phyloP scores from a whole-genome alignment of 2,329 filamentous ascomycete species.

The Microsporum canis region DNA sequence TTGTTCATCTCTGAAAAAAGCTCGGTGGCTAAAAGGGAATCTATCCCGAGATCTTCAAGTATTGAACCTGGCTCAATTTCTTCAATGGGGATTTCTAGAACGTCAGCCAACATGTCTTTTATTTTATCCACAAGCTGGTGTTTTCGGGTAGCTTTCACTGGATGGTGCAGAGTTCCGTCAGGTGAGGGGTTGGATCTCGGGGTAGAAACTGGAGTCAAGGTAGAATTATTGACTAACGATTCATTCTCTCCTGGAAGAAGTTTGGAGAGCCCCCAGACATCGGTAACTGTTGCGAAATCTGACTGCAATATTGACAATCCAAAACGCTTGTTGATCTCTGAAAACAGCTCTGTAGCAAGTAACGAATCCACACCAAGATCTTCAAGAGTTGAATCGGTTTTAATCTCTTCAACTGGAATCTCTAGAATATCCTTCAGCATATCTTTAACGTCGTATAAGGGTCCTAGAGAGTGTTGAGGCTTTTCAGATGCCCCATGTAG shows the following conservation, averaged over 20 bases:
- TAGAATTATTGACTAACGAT: neutral
- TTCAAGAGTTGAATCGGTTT: neutral
- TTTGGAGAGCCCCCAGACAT: neutral
- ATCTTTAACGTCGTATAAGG: neutral
- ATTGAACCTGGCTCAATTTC: neutral
- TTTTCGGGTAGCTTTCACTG: neutral
- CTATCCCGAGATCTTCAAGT: neutral
- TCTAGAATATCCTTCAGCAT: neutral
- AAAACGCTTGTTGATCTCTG: neutral
- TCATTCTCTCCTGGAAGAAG: neutral
- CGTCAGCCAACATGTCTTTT: neutral
- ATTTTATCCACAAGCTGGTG: neutral
- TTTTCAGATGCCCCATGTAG: neutral
- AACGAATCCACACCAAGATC: neutral
- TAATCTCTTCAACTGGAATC: neutral
- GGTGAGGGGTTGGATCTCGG: neutral
- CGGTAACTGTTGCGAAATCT: neutral
- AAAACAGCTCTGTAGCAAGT: neutral
- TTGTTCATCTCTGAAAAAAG: constrained; percentile 1
- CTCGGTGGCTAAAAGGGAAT: neutral
- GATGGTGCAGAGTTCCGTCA: neutral
- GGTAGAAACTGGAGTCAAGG: neutral
- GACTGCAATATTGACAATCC: neutral
- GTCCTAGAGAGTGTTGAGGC: neutral
- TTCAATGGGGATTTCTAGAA: neutral